Evolutionary conservation across 768 basidiomycete genomes (phyloP).

Genomic region (Leccinum imitatum): DNA sequence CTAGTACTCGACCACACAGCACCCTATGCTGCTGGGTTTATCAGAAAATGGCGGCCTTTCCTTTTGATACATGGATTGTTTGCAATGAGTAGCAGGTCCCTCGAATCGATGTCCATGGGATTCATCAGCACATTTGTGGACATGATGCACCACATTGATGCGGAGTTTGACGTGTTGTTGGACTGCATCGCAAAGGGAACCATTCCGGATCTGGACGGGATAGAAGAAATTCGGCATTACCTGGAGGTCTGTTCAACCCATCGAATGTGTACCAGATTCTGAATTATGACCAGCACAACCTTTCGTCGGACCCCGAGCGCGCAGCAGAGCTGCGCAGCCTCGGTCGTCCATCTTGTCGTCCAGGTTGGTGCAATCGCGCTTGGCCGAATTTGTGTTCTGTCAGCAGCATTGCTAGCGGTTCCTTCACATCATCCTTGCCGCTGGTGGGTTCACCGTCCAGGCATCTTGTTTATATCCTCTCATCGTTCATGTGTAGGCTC

Average conservation of each 20-base stretch:
- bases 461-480: background rate
- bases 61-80: background rate
- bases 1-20: background rate
- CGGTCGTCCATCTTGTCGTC: conserved; percentile 8
- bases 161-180: background rate
- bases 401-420: no score
- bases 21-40: background rate
- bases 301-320: conserved; percentile 5
- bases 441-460: no score
- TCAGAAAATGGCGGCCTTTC: background rate
- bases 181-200: background rate
- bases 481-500: conserved; percentile 4
- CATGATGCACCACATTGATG: background rate
- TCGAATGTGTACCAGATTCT: background rate
- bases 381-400: no score
- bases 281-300: background rate
- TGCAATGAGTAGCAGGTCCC: background rate
- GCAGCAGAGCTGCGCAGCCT: conserved; percentile 12
- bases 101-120: background rate
- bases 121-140: background rate
- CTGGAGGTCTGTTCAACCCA: background rate
- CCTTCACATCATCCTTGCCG: no score
- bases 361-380: no score
- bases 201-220: conserved; percentile 2
- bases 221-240: conserved; percentile 5